Evolutionary conservation across 306 rosid species (phyloP).

Genomic region (Sindora glabra): DNA sequence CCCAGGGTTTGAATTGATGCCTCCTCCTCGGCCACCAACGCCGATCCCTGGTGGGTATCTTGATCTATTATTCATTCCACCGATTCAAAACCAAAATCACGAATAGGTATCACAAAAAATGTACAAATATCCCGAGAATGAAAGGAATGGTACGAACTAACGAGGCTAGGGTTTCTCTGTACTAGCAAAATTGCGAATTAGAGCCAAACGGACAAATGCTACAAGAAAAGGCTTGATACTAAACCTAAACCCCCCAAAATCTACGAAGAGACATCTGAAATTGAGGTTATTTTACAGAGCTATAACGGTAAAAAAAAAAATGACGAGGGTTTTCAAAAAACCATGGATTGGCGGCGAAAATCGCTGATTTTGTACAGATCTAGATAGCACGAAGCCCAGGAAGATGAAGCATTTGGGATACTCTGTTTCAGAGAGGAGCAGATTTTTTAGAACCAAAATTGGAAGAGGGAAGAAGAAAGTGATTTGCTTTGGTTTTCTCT

Average conservation of each 20-base stretch:
- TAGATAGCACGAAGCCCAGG: constrained; percentile 6
- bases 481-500: not conserved
- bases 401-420: not conserved
- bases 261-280: not conserved
- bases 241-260: constrained; percentile 15
- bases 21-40: constrained; percentile 69
- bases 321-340: constrained; percentile 3
- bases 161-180: constrained; percentile 36
- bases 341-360: constrained; percentile 5
- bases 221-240: constrained; percentile 15
- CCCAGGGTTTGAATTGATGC: constrained; percentile 47
- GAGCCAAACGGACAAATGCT: constrained; percentile 8
- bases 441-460: constrained; percentile 12
- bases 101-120: constrained; percentile 19
- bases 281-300: constrained; percentile 2
- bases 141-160: too few species aligned
- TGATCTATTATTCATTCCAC: constrained; percentile 63
- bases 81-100: constrained; percentile 27
- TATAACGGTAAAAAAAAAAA: constrained; percentile 12
- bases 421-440: not conserved
- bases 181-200: constrained; percentile 4
- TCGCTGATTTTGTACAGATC: constrained; percentile 25
- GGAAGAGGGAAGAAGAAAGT: constrained; percentile 7
- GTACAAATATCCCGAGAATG: constrained; percentile 2
- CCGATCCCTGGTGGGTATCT: constrained; percentile 94